phyloP scores from a whole-genome alignment of 305 asterid species.

The Solanum hybrid region DNA sequence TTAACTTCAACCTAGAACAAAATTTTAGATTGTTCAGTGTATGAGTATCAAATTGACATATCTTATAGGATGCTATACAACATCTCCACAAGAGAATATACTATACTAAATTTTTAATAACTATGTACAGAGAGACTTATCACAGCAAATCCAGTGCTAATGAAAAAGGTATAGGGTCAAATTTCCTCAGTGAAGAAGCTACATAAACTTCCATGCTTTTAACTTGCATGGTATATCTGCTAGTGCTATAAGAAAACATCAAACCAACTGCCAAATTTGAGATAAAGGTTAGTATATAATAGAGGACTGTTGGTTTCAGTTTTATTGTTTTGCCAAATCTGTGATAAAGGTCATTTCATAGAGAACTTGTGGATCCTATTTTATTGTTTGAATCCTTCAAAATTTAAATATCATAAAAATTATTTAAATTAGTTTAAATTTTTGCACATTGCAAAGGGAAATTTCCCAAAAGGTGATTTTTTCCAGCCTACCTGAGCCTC shows the following conservation, averaged over 20 bases:
- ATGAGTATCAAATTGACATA: neutral
- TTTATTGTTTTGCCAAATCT: neutral
- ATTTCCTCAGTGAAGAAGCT: neutral
- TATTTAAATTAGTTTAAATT: neutral
- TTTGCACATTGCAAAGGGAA: neutral
- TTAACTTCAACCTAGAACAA: conserved; percentile 67
- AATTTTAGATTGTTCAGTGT: neutral
- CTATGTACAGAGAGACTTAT: neutral
- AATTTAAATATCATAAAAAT: neutral
- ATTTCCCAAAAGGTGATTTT: neutral
- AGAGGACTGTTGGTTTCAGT: neutral
- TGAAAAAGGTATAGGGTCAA: neutral
- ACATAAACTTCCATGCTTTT: neutral
- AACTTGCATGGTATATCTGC: neutral
- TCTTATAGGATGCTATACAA: neutral
- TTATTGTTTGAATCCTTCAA: neutral
- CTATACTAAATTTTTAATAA: neutral
- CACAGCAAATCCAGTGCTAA: neutral
- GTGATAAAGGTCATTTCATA: neutral
- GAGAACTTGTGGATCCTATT: neutral
- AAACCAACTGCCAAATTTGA: neutral
- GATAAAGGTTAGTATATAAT: neutral
- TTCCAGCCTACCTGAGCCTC: neutral
- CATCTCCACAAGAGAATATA: neutral
- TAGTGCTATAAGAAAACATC: neutral